Conservation (phyloP, 1,139 yeast species). For the Meyerozyma carpophila region DNA sequence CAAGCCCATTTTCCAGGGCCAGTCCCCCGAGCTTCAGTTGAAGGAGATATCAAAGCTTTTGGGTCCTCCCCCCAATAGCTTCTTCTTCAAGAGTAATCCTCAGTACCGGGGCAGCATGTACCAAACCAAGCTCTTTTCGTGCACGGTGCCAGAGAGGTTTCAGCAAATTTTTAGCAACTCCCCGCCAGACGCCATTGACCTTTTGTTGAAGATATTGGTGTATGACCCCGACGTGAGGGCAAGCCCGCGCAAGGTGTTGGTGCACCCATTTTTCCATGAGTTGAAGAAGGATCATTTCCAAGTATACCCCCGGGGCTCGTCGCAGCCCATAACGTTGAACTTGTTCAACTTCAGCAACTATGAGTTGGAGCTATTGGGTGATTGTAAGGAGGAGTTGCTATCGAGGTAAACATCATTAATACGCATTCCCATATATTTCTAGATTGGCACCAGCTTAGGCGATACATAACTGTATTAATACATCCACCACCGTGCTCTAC, state of each 20-base stretch:
- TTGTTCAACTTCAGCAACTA: slow-evolving; percentile 51
- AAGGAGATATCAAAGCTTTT: slow-evolving; percentile 71
- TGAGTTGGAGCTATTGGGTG: slow-evolving; percentile 48
- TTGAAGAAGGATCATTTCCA: slow-evolving; percentile 54
- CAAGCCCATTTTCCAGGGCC: slow-evolving; percentile 78
- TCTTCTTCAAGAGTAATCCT: slow-evolving; percentile 69
- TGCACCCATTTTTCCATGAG: slow-evolving; percentile 69
- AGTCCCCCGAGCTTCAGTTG: slow-evolving; percentile 66
- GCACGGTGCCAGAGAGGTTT: slow-evolving; percentile 57
- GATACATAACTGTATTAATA: neutral
- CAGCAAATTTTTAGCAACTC: slow-evolving; percentile 66
- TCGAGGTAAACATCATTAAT: slow-evolving; percentile 3
- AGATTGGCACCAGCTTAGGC: neutral
- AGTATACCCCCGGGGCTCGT: slow-evolving; percentile 51
- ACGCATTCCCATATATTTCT: neutral
- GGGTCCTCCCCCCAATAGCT: slow-evolving; percentile 73
- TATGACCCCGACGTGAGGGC: slow-evolving; percentile 69
- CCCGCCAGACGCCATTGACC: slow-evolving; percentile 65
- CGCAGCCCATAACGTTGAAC: slow-evolving; percentile 36
- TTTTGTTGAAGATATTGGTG: slow-evolving; percentile 61
- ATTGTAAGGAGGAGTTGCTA: slow-evolving; percentile 31
- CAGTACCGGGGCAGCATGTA: slow-evolving; percentile 70
- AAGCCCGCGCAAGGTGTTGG: slow-evolving; percentile 60
- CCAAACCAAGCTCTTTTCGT: slow-evolving; percentile 60
- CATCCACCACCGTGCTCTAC: slow-evolving; percentile 18